Evolutionary conservation across 1,284 basidiomycete genomes (phyloP).

Genomic region (Naganishia cerealis): DNA sequence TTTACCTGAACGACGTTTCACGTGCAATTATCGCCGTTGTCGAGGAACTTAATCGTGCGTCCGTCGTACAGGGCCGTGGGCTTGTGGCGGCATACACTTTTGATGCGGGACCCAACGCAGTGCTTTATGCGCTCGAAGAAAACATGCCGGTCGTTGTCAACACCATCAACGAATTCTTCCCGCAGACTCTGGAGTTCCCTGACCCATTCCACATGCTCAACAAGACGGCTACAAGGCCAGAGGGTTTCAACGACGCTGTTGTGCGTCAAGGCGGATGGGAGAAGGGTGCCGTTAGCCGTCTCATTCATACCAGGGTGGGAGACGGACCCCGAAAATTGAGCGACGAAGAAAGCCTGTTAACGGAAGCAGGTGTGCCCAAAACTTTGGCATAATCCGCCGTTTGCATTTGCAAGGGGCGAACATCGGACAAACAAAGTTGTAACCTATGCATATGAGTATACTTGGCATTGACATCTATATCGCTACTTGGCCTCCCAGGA

Average conservation of each 20-base stretch:
- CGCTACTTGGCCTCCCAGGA: constrained; percentile 53
- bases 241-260: constrained; percentile 76
- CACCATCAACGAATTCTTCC: constrained; percentile 78
- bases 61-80: constrained; percentile 63
- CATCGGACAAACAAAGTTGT: not conserved
- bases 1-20: constrained; percentile 98
- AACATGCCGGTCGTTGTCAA: constrained; percentile 75
- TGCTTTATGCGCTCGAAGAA: constrained; percentile 83
- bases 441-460: not conserved
- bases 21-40: constrained; percentile 80
- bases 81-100: constrained; percentile 93
- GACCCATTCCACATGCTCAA: constrained; percentile 65
- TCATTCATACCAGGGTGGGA: constrained; percentile 88
- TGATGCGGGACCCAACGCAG: constrained; percentile 97
- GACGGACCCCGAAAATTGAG: constrained; percentile 71
- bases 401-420: not conserved
- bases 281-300: constrained; percentile 73
- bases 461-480: no score
- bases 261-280: constrained; percentile 65
- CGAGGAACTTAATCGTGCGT: constrained; percentile 89
- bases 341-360: constrained; percentile 53
- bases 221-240: constrained; percentile 55
- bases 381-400: constrained; percentile 39
- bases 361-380: constrained; percentile 54
- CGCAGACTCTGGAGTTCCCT: constrained; percentile 70